phyloP scores from a whole-genome alignment of 331 rosid genomes.

The Prunus yedoensis region DNA sequence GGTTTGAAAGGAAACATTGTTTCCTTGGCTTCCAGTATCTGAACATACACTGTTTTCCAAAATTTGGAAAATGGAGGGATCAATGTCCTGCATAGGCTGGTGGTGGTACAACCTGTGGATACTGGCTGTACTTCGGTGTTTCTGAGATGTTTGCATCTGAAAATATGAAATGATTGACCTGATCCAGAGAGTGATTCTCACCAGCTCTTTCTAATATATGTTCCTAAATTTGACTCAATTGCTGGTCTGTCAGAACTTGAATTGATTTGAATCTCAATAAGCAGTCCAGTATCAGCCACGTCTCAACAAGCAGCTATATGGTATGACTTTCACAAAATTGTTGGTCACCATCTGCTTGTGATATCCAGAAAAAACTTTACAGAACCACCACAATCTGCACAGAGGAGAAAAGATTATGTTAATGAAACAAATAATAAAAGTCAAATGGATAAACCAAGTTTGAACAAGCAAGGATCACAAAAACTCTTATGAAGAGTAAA shows the following conservation, averaged over 20 bases:
- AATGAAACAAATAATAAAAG: too few species aligned
- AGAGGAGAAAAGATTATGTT: background rate
- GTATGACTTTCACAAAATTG: constrained; percentile 21
- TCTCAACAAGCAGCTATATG: constrained; percentile 18
- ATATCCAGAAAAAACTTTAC: background rate
- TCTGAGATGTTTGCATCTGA: constrained; percentile 63
- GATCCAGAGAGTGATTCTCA: constrained; percentile 11
- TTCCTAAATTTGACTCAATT: constrained; percentile 16
- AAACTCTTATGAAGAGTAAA: background rate
- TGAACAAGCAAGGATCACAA: background rate
- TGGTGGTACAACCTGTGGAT: constrained; percentile 48
- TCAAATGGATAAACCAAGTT: background rate
- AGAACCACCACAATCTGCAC: constrained; percentile 44
- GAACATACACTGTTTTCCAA: constrained; percentile 47
- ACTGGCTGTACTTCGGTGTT: constrained; percentile 37
- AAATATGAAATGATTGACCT: constrained; percentile 17
- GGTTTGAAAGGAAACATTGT: constrained; percentile 52
- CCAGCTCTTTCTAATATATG: background rate
- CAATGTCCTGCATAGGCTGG: constrained; percentile 47
- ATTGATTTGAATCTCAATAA: constrained; percentile 11
- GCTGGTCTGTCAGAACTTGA: constrained; percentile 3
- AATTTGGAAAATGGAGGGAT: constrained; percentile 47
- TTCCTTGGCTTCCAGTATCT: constrained; percentile 55
- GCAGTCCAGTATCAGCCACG: constrained; percentile 7
- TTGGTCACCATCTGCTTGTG: constrained; percentile 2